A percentile compares a stretch with the other conserved stretches of the same genome.
These are phyloP conservation scores for Dendrobium nobile DNA, from an alignment of 106 monocot species.

Conservation along the genomic window DNA sequence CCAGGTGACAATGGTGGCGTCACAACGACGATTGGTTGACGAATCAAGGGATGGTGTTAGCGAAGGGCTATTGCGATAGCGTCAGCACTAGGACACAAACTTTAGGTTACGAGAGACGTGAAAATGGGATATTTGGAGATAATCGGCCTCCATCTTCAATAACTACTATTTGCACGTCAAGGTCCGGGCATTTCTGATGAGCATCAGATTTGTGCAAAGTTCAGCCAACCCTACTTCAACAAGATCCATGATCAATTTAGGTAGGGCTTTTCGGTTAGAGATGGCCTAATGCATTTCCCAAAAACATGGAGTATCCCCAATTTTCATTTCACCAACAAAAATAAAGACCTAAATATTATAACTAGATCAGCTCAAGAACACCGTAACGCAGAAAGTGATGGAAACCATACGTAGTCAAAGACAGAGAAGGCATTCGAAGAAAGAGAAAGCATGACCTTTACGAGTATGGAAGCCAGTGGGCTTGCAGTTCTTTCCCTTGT, in stretches of 20 bases:
- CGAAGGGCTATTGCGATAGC: too few species aligned
- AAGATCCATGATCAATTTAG: neutral
- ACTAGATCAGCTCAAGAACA: neutral
- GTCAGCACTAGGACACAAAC: too few species aligned
- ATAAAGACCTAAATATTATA: neutral
- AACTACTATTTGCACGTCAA: too few species aligned
- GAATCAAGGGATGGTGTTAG: too few species aligned
- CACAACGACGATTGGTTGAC: too few species aligned
- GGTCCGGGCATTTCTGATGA: too few species aligned
- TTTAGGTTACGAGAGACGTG: too few species aligned
- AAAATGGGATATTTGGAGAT: too few species aligned
- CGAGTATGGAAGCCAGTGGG: constrained; percentile 89
- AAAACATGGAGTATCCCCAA: neutral
- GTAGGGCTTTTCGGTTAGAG: neutral
- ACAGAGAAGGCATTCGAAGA: neutral
- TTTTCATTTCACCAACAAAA: neutral
- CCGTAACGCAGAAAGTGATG: neutral
- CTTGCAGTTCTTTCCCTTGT: constrained; percentile 96
- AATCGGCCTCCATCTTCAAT: too few species aligned
- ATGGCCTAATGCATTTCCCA: neutral
- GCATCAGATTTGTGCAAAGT: too few species aligned
- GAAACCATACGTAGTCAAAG: neutral
- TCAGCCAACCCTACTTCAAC: too few species aligned
- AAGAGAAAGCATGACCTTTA: constrained; percentile 35
- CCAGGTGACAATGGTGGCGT: too few species aligned